phyloP scores from a whole-genome alignment of 306 rosid genomes.

The Coriaria nepalensis region DNA sequence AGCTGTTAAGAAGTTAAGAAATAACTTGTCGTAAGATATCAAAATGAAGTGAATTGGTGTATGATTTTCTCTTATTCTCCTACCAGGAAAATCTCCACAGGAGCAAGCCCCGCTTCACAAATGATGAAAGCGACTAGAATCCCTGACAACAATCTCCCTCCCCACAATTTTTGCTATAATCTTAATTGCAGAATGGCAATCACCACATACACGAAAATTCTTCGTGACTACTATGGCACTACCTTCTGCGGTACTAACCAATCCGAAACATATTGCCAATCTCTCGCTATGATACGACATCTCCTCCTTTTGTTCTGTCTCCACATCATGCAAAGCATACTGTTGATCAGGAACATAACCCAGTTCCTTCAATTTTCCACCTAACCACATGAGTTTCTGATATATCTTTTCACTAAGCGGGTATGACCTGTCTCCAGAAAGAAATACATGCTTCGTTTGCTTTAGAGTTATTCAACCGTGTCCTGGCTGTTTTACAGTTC shows the following conservation, averaged over 20 bases:
- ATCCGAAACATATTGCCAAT: slow-evolving; percentile 59
- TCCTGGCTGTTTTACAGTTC: slow-evolving; percentile 67
- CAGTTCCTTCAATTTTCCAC: slow-evolving; percentile 46
- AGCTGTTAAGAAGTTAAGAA: too few species aligned
- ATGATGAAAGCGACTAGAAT: slow-evolving; percentile 29
- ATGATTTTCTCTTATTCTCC: not conserved
- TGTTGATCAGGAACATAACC: slow-evolving; percentile 62
- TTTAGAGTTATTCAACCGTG: slow-evolving; percentile 56
- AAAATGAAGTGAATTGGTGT: too few species aligned
- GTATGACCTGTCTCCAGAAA: slow-evolving; percentile 53
- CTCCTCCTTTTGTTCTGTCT: slow-evolving; percentile 58
- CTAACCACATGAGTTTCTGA: slow-evolving; percentile 48
- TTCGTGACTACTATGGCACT: slow-evolving; percentile 37
- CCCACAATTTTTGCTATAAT: slow-evolving; percentile 13
- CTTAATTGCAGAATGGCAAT: slow-evolving; percentile 22
- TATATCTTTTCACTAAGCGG: slow-evolving; percentile 34
- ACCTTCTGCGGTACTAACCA: slow-evolving; percentile 54
- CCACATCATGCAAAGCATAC: slow-evolving; percentile 57
- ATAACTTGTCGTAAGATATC: too few species aligned
- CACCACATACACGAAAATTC: slow-evolving; percentile 28
- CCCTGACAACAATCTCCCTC: slow-evolving; percentile 18
- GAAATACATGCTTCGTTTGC: slow-evolving; percentile 46
- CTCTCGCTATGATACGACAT: slow-evolving; percentile 59
- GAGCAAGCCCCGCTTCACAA: slow-evolving; percentile 19
- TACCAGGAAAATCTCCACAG: slow-evolving; percentile 27